These are phyloP conservation scores for Trichophyton schoenleinii DNA, from an alignment of 2,329 filamentous ascomycete genomes.

Conservation along the genomic window DNA sequence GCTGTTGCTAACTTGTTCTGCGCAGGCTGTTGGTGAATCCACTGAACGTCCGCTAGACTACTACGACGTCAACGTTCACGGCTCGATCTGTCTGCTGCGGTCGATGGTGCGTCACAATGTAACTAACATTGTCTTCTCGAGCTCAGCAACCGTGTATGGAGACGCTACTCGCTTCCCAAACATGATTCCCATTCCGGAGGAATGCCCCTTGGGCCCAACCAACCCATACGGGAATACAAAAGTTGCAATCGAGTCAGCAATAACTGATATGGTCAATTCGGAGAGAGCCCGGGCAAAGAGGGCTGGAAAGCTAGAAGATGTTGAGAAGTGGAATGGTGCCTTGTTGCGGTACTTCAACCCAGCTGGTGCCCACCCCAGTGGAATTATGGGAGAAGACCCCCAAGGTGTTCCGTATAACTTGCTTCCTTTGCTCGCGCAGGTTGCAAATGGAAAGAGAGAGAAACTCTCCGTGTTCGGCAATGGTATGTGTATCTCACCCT, in stretches of 20 bases:
- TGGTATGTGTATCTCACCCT: constrained; percentile 41
- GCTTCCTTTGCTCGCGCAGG: constrained; percentile 83
- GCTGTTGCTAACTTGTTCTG: constrained; percentile 4
- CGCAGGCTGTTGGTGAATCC: constrained; percentile 86
- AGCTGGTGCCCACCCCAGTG: constrained; percentile 82
- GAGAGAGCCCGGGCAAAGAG: constrained; percentile 74
- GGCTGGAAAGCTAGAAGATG: constrained; percentile 57
- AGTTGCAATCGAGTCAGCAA: constrained; percentile 78
- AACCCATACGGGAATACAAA: constrained; percentile 98
- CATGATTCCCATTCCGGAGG: constrained; percentile 98
- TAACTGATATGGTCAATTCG: constrained; percentile 78
- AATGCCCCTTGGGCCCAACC: constrained; percentile 89
- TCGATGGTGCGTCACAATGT: constrained; percentile 86
- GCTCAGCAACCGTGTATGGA: constrained; percentile 93
- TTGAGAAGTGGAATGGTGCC: constrained; percentile 80
- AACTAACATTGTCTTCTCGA: constrained; percentile 95
- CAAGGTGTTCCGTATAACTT: constrained; percentile 93
- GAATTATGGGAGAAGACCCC: constrained; percentile 96
- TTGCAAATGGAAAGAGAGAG: constrained; percentile 86
- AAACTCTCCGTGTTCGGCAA: constrained; percentile 92
- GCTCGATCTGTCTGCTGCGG: constrained; percentile 73
- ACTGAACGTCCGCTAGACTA: constrained; percentile 90
- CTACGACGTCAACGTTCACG: constrained; percentile 92
- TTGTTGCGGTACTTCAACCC: constrained; percentile 97
- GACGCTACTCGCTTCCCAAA: constrained; percentile 90